Evolutionary conservation across 2,329 filamentous ascomycete genomes (phyloP), one percentile per base, ranked within the genome.

Genomic region (Neonectria ditissima): DNA sequence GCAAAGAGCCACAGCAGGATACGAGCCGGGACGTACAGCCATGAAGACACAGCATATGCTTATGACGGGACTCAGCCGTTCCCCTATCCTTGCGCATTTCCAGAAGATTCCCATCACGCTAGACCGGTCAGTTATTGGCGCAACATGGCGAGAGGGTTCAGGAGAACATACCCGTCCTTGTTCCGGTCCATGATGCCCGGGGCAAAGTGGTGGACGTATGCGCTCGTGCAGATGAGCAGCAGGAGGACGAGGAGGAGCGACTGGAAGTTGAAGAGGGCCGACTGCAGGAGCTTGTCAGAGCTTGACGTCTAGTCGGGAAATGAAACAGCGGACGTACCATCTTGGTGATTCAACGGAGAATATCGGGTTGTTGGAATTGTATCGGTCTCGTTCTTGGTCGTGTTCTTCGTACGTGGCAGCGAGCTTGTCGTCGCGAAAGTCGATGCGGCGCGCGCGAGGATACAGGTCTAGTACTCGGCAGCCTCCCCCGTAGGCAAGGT

Each of bases 201-300:
- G 75, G 96, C 92, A 68, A 97, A 89, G 74, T 92, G 91, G 83
- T 98, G 96, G 60, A 94, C 87, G 81, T 99, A 98, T 66, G 96
- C 90, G 80, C 92, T 94, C 61, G 96, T 97, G 87, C 96, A 99
- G 77, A 98, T 97, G 72, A 97, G 89, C 72, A 99, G 91, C 55
- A 99, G 89, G 74, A 99, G 89, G 71, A 97, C 95, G 74, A 98
- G 89, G 73, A 99, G 88, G 72, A 98, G 91, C 63, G 94, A 97
- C 81, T 97, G 94, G 84, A 99, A 98, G 83, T 98, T 98, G 90
- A 99, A 97, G 75, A 99, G 91, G 59, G 96, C 96, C 63, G 96
- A 92, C 96, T 97, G 75, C 28, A 26, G 20, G 16, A 26, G 34
- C 16, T 32, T 37, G 63, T 73, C 62, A 73, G 66, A 52, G 41